phyloP scores from a whole-genome alignment of 164 flowering plant species.

The Magnolia changhungtana region DNA sequence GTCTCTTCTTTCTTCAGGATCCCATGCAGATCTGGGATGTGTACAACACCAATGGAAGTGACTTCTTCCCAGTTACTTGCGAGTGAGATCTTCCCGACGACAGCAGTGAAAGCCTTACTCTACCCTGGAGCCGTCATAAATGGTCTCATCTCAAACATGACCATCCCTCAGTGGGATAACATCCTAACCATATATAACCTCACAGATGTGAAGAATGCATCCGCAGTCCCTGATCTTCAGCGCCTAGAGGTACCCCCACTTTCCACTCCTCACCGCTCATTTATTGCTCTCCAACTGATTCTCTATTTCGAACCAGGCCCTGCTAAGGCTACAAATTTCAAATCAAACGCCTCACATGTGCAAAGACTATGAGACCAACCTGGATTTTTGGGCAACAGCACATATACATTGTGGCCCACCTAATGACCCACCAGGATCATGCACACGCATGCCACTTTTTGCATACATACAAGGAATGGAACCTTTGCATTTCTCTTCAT shows the following conservation, averaged over 20 bases:
- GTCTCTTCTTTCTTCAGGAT: slow-evolving; percentile 40
- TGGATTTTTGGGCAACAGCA: too few species aligned
- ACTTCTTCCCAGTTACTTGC: slow-evolving; percentile 82
- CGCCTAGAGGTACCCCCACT: slow-evolving; percentile 79
- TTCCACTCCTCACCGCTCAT: slow-evolving; percentile 1
- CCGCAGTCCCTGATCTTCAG: slow-evolving; percentile 73
- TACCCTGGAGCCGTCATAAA: slow-evolving; percentile 71
- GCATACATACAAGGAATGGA: too few species aligned
- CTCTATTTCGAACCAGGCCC: too few species aligned
- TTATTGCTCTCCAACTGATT: neutral
- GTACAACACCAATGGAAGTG: slow-evolving; percentile 69
- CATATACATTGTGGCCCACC: too few species aligned
- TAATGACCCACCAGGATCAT: neutral
- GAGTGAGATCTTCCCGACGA: slow-evolving; percentile 67
- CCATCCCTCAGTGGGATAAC: slow-evolving; percentile 69
- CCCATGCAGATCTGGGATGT: slow-evolving; percentile 76
- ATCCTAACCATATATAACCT: slow-evolving; percentile 67
- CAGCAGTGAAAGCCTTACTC: slow-evolving; percentile 66
- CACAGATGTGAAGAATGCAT: slow-evolving; percentile 62
- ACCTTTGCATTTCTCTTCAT: too few species aligned
- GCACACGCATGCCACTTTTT: neutral
- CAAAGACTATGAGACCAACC: too few species aligned
- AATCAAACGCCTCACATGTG: too few species aligned
- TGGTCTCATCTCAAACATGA: slow-evolving; percentile 51
- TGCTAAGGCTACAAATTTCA: neutral